A percentile compares a stretch with the other conserved stretches of the same genome.
These are phyloP conservation scores for Pyrrhoderma noxium DNA, from an alignment of 1,284 basidiomycete species.

Conservation along the genomic window DNA sequence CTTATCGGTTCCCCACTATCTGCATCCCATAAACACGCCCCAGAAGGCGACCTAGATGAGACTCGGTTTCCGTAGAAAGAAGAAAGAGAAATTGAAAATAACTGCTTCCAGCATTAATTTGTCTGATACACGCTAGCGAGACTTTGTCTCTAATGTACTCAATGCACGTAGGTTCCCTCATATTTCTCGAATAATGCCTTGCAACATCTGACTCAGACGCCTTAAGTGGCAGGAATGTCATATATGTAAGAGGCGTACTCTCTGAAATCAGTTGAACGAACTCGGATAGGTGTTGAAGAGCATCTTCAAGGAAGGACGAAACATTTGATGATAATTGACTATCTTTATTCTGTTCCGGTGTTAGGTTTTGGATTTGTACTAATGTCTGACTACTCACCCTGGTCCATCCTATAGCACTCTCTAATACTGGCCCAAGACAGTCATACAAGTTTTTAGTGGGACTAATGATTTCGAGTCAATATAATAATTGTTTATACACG, in stretches of 20 bases:
- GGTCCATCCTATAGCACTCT: not conserved
- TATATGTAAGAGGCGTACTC: not conserved
- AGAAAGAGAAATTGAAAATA: not conserved
- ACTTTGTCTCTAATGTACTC: not conserved
- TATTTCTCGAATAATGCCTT: not conserved
- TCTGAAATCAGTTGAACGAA: not conserved
- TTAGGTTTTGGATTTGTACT: not conserved
- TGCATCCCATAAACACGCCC: not conserved
- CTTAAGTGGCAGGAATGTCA: not conserved
- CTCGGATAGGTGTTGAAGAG: not conserved
- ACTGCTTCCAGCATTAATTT: not conserved
- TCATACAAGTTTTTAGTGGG: not conserved
- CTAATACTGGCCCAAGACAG: not conserved
- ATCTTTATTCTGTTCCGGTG: not conserved
- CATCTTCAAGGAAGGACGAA: not conserved
- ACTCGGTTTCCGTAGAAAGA: not conserved
- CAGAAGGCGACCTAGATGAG: not conserved
- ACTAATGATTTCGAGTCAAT: slow-evolving; percentile 4
- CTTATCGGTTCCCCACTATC: not conserved
- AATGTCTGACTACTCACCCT: not conserved
- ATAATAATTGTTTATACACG: not conserved
- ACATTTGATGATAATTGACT: not conserved
- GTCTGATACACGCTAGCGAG: not conserved
- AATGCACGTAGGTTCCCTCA: not conserved
- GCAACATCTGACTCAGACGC: not conserved